Conservation (phyloP, 148 eudicot species). For the Persicaria maculosa region DNA sequence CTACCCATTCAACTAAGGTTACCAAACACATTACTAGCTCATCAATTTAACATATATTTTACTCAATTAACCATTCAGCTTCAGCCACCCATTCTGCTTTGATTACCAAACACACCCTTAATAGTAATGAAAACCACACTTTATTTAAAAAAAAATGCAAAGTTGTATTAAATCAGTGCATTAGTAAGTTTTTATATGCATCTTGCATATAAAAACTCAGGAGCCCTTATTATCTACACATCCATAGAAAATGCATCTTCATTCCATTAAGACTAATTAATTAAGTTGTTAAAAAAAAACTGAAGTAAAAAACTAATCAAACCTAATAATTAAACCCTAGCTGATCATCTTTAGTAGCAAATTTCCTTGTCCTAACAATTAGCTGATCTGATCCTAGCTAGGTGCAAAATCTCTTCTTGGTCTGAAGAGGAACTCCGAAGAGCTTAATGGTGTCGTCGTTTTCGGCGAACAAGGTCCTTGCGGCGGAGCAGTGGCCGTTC, state of each 20-base stretch:
- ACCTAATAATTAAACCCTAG: not conserved
- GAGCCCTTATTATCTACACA: constrained; percentile 1
- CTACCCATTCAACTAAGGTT: no score
- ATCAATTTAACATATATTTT: no score
- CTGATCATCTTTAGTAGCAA: not conserved
- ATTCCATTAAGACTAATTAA: not conserved
- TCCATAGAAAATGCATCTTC: not conserved
- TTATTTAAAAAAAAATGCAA: not conserved
- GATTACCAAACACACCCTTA: no score
- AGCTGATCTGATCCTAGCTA: not conserved
- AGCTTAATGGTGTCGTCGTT: constrained; percentile 33
- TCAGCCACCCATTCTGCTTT: no score
- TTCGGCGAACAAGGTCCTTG: not conserved
- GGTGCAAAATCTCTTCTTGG: constrained; percentile 45
- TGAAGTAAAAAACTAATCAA: not conserved
- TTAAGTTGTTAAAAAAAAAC: not conserved
- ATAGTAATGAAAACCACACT: not conserved
- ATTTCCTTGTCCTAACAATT: not conserved
- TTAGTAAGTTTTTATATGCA: not conserved
- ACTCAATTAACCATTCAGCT: no score
- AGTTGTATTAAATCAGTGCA: not conserved
- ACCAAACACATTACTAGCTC: no score
- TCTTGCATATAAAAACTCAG: not conserved
- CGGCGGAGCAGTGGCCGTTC: not conserved
- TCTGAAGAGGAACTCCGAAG: constrained; percentile 42